Percentiles rank a stretch among this genome's conserved stretches.
These are phyloP conservation scores for Mucor mucedo DNA, from an alignment of 371 early-diverging fungal species.

Conservation along the genomic window DNA sequence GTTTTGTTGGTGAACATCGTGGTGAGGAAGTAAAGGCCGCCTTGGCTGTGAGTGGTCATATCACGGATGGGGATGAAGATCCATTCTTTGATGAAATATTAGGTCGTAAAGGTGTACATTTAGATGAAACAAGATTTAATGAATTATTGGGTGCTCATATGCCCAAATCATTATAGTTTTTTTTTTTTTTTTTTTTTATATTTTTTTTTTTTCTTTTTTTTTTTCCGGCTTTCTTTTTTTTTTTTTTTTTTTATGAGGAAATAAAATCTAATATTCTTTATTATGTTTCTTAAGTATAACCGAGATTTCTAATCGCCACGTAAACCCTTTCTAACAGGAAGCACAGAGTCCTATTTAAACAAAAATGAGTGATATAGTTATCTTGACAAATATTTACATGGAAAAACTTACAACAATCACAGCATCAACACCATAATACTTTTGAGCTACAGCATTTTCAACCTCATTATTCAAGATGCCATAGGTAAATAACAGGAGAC, in stretches of 20 bases:
- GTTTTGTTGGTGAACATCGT: slow-evolving; percentile 41
- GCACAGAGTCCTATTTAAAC: slow-evolving; percentile 55
- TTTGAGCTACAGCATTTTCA: slow-evolving; percentile 74
- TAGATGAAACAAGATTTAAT: slow-evolving; percentile 44
- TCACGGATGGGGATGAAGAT: slow-evolving; percentile 53
- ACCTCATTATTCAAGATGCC: slow-evolving; percentile 84
- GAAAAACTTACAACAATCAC: slow-evolving; percentile 71
- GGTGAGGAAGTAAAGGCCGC: slow-evolving; percentile 50
- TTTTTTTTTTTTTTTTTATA: neutral
- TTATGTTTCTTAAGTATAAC: neutral
- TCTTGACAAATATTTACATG: neutral
- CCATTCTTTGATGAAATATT: slow-evolving; percentile 55
- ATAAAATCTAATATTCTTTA: neutral
- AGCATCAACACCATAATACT: slow-evolving; percentile 79
- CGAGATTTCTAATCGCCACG: slow-evolving; percentile 33
- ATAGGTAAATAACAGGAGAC: slow-evolving; percentile 86
- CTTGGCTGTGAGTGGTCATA: slow-evolving; percentile 52
- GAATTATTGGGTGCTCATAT: slow-evolving; percentile 43
- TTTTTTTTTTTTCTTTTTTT: neutral
- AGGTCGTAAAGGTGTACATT: slow-evolving; percentile 43
- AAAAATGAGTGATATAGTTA: neutral
- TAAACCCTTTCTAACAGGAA: slow-evolving; percentile 66
- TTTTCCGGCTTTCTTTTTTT: neutral
- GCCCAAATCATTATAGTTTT: slow-evolving; percentile 12
- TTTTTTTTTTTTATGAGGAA: neutral